Evolutionary conservation across 2,329 filamentous ascomycete genomes (phyloP).

Genomic region (Alternaria dauci): DNA sequence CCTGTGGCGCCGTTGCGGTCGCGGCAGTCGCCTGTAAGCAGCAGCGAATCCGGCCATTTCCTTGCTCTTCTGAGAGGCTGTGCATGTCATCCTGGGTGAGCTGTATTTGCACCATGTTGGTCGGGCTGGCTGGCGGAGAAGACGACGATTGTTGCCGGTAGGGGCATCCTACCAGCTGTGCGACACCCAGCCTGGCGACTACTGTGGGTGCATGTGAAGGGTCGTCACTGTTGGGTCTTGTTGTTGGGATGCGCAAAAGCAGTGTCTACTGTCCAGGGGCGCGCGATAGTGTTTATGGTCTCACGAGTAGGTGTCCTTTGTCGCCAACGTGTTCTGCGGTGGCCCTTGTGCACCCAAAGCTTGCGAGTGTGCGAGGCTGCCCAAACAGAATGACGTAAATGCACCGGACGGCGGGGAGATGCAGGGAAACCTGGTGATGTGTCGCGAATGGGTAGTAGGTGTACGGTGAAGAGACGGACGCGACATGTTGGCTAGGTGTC

Average conservation of each 20-base stretch:
- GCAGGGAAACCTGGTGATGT: background rate
- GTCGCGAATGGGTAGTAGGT: background rate
- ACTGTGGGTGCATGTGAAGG: constrained; percentile 10
- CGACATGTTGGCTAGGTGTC: constrained; percentile 1
- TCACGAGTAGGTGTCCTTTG: constrained; percentile 1
- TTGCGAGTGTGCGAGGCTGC: background rate
- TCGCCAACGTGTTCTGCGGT: constrained; percentile 5
- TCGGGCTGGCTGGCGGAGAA: background rate
- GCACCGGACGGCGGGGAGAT: background rate
- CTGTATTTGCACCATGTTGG: constrained; percentile 12
- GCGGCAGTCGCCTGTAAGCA: constrained; percentile 19
- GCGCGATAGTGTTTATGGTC: background rate
- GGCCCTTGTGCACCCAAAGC: constrained; percentile 5
- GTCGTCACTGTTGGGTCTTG: background rate
- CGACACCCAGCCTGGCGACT: constrained; percentile 13
- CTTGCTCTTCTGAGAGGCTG: constrained; percentile 16
- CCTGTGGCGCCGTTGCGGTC: constrained; percentile 12
- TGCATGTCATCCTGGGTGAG: constrained; percentile 18
- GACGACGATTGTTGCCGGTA: constrained; percentile 6
- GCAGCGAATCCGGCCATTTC: constrained; percentile 16
- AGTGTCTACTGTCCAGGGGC: background rate
- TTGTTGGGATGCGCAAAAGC: background rate
- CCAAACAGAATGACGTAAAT: constrained; percentile 4
- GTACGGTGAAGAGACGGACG: background rate
- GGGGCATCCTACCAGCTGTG: constrained; percentile 15